Evolutionary conservation across 2,329 filamentous ascomycete species (phyloP), one percentile per base, ranked within the genome.

Genomic region (Parascedosporium putredinis): DNA sequence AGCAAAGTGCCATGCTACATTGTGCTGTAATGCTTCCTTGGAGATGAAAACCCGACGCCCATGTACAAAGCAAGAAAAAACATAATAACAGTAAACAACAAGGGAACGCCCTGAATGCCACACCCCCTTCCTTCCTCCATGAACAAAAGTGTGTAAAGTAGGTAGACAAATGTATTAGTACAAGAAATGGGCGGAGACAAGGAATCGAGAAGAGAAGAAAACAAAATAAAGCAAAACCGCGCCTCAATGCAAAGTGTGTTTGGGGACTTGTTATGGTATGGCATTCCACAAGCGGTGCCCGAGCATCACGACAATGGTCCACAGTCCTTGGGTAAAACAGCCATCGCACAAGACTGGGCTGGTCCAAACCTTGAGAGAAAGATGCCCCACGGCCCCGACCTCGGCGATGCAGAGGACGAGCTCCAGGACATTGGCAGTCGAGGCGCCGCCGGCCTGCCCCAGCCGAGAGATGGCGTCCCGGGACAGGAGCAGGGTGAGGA

Each of bases 311-410:
- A 36, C 48, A 8, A 45, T 36, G 5, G 31, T 45, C 40, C 27
- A 44, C 5, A 50, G 29, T 22, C 40, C 48, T 42, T 50, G 18
- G 25, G 34, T 29, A 20, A 50, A 44, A 22, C 48, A 50, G 5
- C 40, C 22, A 22, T 12, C 9, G 38, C 42, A 45, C 12, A 22
- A 12, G 2, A 24, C 40, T 12, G 24, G 20, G 8, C 31, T 29
- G 9, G 48, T 36, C 48, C 48, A 50, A n/a, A 45, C n/a, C 20
- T 36, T 34, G 12, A 34, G 14, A 8, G 48, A 23, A 27, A 50
- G 36, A 9, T 45, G 40, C 16, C 40, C 40, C 40, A 50, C 48
- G 20, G 40, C 48, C 4, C 40, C 40, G 4, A 50, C 12, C 23
- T 50, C 48, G n/a, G 22, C 40, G 10, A 42, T 5, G 40, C 40